Base-by-base conservation (phyloP, 2,329 filamentous ascomycete species). In the Raffaelea arxii region DNA sequence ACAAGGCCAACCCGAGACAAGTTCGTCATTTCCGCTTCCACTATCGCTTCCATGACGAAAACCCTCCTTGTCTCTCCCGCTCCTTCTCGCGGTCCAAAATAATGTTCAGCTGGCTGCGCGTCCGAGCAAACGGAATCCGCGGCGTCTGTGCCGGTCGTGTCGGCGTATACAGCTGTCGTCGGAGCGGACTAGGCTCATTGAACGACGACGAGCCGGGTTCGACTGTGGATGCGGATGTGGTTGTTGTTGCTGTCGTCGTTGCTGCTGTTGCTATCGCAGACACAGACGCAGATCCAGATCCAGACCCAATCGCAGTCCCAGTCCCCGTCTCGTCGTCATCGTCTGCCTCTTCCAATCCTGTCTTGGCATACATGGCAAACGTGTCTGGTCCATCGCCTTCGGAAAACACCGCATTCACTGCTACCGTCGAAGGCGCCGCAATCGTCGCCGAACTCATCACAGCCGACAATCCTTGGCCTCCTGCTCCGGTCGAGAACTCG, bases 41-140 rank as follows among this genome's bases (percentile, higher is more conserved):
- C 3, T 48, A 49, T 19, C 45, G 43, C 14, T 41, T 36, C 49
- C 47, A 50, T 6, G 49, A 49, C 7, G 44, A 38, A 46, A 49
- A 53, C 19, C 27, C 48, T 7, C 39, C 44, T 21, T 49, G 39
- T 23, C 49, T 46, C 47, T 72, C 79, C 46, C n/a, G 57, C 22
- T 51, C 61, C 53, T 69, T 74, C 51, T 75, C 74, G 30, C 72
- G 69, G 53, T 78, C 74, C 19, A 81, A 63, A 1, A 82, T 63
- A 4, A 81, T 61, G 10, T 72, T 74, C 24, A 82, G 63, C 56
- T 81, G 76, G 54, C 77, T 80, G 58, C 72, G 78, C n/a, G 76
- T 74, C 48, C 75, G 66, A n/a, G 67, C 75, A 42, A 80, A 62
- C 4, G 71, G 73, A 7, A 75, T 64, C 14, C 61, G 61, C 23